These are phyloP conservation scores for Wickerhamomyces bovis DNA, from an alignment of 805 yeast genomes.

Conservation along the genomic window DNA sequence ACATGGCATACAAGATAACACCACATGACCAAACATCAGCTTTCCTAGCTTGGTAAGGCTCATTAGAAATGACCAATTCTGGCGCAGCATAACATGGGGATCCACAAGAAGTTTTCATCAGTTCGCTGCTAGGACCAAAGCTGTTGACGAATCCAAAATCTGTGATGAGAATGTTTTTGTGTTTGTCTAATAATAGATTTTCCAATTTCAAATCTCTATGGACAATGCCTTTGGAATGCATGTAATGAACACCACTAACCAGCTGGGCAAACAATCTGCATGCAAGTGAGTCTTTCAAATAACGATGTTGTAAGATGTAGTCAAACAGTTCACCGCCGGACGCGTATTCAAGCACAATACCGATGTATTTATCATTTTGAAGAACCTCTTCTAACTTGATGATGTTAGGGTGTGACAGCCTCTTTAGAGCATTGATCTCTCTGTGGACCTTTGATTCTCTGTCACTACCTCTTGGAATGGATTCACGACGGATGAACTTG, in stretches of 20 bases:
- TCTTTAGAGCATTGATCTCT: constrained; percentile 85
- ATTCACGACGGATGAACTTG: constrained; percentile 82
- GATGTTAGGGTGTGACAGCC: constrained; percentile 88
- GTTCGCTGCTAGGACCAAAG: constrained; percentile 51
- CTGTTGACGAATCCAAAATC: constrained; percentile 91
- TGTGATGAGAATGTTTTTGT: constrained; percentile 60
- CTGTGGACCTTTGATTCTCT: constrained; percentile 86
- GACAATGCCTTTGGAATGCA: constrained; percentile 49
- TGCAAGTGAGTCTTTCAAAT: constrained; percentile 81
- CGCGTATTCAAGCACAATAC: constrained; percentile 94
- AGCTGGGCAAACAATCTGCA: constrained; percentile 87
- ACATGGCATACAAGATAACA: constrained; percentile 90
- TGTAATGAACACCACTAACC: constrained; percentile 86
- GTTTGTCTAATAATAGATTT: constrained; percentile 49
- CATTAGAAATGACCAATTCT: constrained; percentile 81
- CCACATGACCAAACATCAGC: constrained; percentile 98
- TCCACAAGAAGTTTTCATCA: constrained; percentile 94
- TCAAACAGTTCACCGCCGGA: constrained; percentile 97
- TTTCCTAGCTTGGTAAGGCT: constrained; percentile 85
- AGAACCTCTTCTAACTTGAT: constrained; percentile 87
- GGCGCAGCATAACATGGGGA: constrained; percentile 99
- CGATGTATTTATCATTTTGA: constrained; percentile 91
- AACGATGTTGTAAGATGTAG: constrained; percentile 79
- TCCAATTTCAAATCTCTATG: constrained; percentile 80
- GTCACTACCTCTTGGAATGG: constrained; percentile 80